These are phyloP conservation scores for Euphrasia confusa DNA, from an alignment of 257 asterid species.

Conservation along the genomic window DNA sequence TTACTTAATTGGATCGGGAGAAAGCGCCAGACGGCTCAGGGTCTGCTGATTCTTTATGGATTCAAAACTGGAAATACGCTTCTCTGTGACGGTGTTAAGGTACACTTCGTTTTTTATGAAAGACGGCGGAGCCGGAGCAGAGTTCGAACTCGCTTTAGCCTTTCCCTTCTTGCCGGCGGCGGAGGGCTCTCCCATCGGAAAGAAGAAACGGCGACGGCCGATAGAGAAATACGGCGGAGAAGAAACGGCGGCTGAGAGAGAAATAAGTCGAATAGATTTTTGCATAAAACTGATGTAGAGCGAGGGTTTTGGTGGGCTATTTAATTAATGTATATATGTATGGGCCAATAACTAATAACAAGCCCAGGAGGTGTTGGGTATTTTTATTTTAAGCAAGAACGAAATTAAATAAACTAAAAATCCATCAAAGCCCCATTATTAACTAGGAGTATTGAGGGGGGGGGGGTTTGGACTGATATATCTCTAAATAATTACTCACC, in stretches of 20 bases:
- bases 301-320: slow-evolving; percentile 20
- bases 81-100: slow-evolving; percentile 57
- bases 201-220: slow-evolving; percentile 32
- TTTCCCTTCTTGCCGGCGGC: slow-evolving; percentile 32
- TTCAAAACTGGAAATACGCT: slow-evolving; percentile 57
- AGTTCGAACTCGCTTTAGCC: slow-evolving; percentile 23
- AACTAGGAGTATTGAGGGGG: no score
- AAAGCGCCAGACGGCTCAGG: slow-evolving; percentile 49
- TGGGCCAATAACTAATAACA: no score
- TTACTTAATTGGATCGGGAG: slow-evolving; percentile 63
- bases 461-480: no score
- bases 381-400: no score
- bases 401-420: no score
- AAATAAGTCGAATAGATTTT: slow-evolving; percentile 14
- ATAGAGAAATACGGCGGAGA: slow-evolving; percentile 12
- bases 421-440: no score
- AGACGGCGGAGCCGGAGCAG: slow-evolving; percentile 28
- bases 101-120: slow-evolving; percentile 54
- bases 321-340: no score
- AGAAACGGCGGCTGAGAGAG: slow-evolving; percentile 26
- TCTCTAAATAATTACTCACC: no score
- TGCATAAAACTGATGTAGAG: slow-evolving; percentile 24
- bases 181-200: slow-evolving; percentile 48
- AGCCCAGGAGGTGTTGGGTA: no score
- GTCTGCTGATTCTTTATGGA: slow-evolving; percentile 45